These are phyloP conservation scores for Hemileia vastatrix DNA, from an alignment of 1,284 basidiomycete genomes.

Conservation along the genomic window DNA sequence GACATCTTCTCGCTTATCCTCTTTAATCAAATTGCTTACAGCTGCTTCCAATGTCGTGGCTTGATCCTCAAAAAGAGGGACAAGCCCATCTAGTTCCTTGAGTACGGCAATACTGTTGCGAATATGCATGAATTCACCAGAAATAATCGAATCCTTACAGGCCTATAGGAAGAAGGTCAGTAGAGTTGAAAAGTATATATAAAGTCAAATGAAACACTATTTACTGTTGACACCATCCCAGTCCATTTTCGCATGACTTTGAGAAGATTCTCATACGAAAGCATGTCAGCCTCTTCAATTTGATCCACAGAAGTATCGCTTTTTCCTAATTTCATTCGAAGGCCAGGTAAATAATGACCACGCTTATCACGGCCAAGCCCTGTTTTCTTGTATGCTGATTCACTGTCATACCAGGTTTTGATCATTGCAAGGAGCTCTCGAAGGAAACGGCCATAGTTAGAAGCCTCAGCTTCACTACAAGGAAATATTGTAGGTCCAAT, in stretches of 20 bases:
- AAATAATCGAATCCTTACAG: constrained; percentile 43
- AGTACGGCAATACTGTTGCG: constrained; percentile 83
- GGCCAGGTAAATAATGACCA: constrained; percentile 18
- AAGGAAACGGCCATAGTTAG: constrained; percentile 62
- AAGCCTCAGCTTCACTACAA: constrained; percentile 89
- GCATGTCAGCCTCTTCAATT: constrained; percentile 18
- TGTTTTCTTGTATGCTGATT: constrained; percentile 7
- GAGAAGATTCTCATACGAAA: constrained; percentile 17
- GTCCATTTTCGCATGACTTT: constrained; percentile 22
- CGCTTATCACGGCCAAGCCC: constrained; percentile 16
- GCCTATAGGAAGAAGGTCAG: constrained; percentile 60
- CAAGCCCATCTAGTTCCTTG: constrained; percentile 76
- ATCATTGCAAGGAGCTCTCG: constrained; percentile 17
- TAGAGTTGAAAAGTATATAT: constrained; percentile 36
- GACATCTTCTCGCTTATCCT: constrained; percentile 55
- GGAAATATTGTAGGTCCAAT: constrained; percentile 76
- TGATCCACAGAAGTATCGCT: constrained; percentile 9
- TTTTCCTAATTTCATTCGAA: constrained; percentile 19
- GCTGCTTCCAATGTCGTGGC: constrained; percentile 55
- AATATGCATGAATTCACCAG: constrained; percentile 77
- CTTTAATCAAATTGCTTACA: constrained; percentile 60
- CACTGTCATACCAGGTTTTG: constrained; percentile 22
- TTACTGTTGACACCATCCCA: constrained; percentile 14
- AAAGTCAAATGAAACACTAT: neutral
- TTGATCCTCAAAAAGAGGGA: constrained; percentile 58